Evolutionary conservation across 2,329 filamentous ascomycete genomes (phyloP).

Genomic region (Xylariaceae sp.): DNA sequence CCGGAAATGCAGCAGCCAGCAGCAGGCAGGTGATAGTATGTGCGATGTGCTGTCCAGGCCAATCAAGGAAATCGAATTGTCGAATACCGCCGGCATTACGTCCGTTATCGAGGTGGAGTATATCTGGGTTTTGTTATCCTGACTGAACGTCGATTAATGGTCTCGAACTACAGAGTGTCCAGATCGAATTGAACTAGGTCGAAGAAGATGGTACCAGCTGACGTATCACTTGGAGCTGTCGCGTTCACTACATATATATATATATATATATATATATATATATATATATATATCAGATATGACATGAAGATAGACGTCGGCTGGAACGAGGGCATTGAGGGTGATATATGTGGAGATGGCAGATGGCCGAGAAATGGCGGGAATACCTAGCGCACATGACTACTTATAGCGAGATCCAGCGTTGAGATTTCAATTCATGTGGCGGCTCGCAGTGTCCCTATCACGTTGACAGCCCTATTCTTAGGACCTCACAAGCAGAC

Average conservation of each 20-base stretch:
- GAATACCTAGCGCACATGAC: background rate
- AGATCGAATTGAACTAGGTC: background rate
- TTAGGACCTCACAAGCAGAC: background rate
- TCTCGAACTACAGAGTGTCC: background rate
- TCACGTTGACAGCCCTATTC: background rate
- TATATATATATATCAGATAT: background rate
- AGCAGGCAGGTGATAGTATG: constrained; percentile 19
- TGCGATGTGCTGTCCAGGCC: constrained; percentile 20
- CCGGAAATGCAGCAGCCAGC: too few species aligned
- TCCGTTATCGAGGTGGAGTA: background rate
- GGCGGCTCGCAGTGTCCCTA: background rate
- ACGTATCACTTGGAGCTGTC: background rate
- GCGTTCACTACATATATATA: background rate
- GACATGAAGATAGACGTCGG: background rate
- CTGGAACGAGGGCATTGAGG: background rate
- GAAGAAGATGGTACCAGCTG: background rate
- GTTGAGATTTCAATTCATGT: background rate
- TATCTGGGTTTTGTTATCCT: background rate
- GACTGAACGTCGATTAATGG: too few species aligned
- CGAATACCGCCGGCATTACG: constrained; percentile 11
- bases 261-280: background rate
- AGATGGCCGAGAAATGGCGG: too few species aligned
- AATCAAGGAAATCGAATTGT: constrained; percentile 11
- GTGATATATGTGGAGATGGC: background rate
- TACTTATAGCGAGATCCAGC: background rate